Percentiles rank a stretch among this genome's conserved stretches.
phyloP scores from a whole-genome alignment of 805 yeast species.

The Candida ficus region DNA sequence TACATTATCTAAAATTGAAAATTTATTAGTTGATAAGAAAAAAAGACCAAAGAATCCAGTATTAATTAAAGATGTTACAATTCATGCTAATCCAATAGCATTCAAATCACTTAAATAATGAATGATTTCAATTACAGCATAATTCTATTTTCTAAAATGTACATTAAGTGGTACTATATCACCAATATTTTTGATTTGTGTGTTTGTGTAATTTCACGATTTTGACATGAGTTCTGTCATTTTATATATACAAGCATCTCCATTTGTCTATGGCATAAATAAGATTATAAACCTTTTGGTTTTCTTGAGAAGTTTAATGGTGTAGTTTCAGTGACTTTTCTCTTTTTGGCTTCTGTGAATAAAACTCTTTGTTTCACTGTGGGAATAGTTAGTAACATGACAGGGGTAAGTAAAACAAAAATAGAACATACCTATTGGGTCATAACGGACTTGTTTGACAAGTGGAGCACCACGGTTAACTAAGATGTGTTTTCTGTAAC shows the following conservation, averaged over 20 bases:
- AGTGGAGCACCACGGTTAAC: constrained; percentile 79
- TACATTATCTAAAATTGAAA: constrained; percentile 25
- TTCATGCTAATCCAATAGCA: constrained; percentile 43
- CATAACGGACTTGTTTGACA: constrained; percentile 79
- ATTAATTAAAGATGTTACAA: constrained; percentile 27
- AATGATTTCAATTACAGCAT: not conserved
- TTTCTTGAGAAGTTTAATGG: constrained; percentile 44
- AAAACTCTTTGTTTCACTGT: constrained; percentile 82
- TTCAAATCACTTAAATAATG: constrained; percentile 3
- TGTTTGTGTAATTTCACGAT: too few species aligned
- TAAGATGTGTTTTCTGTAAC: constrained; percentile 73
- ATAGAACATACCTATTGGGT: constrained; percentile 49
- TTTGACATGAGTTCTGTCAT: not conserved
- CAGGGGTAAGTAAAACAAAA: not conserved
- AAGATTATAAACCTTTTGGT: constrained; percentile 21
- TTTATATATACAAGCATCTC: constrained; percentile 6
- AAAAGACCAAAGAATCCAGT: constrained; percentile 31
- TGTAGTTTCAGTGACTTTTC: constrained; percentile 51
- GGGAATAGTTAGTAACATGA: not conserved
- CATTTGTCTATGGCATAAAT: not conserved
- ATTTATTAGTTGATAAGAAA: constrained; percentile 29
- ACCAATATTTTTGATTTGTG: too few species aligned
- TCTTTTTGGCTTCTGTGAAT: constrained; percentile 82
- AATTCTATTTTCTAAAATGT: not conserved
- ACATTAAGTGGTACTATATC: constrained; percentile 6